Evolutionary conservation across 2,329 filamentous ascomycete species (phyloP), one percentile per base, ranked within the genome.

Genomic region (Zymoseptoria ardabiliae): DNA sequence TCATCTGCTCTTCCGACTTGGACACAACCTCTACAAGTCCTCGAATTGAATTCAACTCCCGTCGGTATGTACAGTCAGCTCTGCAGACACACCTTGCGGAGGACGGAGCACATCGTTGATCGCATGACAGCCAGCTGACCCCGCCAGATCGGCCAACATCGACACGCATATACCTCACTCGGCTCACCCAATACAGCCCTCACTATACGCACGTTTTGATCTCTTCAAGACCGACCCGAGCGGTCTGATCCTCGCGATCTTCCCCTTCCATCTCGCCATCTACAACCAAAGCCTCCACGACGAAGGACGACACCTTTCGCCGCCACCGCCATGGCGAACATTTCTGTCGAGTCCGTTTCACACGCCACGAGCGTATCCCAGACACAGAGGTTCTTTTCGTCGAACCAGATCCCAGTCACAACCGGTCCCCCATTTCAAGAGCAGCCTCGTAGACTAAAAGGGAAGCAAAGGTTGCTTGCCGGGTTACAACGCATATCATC

Each of bases 401-500:
- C 63, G 28, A 59, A 61, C 20, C 55, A 60, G 10, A 64, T 35
- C 57, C 74, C 53, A 68, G 69, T 56, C 69, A 72, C 59, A 25
- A 59, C 64, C 1, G 58, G 57, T 45, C 60, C 65, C 9, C 54
- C 68, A 49, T 56, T 70, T 58, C 59, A 65, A 60, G 68, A 75
- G 56, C 73, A 71, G 19, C 73, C 67, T 55, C 78, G 77, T 23
- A 90, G 87, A 74, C 78, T 83, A 58, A 91, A 86, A 72, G 82
- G 85, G 56, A 84, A 88, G 53, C 84, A 86, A 67, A 84, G 86
- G 60, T 75, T 96, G 35, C 78, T 95, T 19, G 85, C 86, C 63
- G 85, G 86, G 30, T 81, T 96, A 54, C 87, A 93, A 63, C 86
- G 90, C 59, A 93, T 95, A 69, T 87, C 89, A 10, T 96, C 91